Base-by-base conservation (phyloP, 2,329 filamentous ascomycete genomes). In the Amylocarpus encephaloides region DNA sequence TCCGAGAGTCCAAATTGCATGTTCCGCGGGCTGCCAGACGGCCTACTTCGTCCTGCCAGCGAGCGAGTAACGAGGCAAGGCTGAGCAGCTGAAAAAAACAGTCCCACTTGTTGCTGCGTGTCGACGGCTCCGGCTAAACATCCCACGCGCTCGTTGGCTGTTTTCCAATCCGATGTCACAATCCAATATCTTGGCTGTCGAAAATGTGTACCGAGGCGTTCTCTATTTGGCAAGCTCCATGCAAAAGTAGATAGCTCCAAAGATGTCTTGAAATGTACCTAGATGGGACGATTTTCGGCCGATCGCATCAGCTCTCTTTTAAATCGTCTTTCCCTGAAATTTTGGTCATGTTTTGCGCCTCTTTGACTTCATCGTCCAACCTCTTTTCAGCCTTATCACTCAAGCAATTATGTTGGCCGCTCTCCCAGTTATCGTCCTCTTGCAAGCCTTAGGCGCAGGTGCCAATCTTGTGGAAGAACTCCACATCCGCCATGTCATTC, bases 391-490 rank as follows among this genome's bases (percentile, higher is more conserved):
- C 10, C 5, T 26, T 39, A 34, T 9, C 32, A 16, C 7, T 19
- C 11, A 13, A 10, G 13, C 9, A n/a, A 39, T 13, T 36, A 48
- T 51, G 40, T 22, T 45, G 5, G 29, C 38, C 16, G n/a, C 29
- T 22, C 34, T 51, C 7, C 39, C 44, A 6, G 15, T 43, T 13
- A 16, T 44, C 40, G 19, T 39, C 11, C 40, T 45, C 16, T 33
- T 47, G 3, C 45, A 51, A 35, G 46, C 26, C 5, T 39, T 45
- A 3, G 45, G 30, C 29, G 50, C 36, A 18, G 26, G 35, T 30
- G 50, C 50, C 9, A 26, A 15, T 26, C 34, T 34, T 33, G 41
- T 52, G 11, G 46, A 43, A 19, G 29, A 52, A 35, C 26, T 49
- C 30, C 16, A 36, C 7, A 32, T 46, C 19, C 43, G 43, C 32